Evolutionary conservation across 805 yeast genomes (phyloP), one percentile per base, ranked within the genome.

Genomic region (Candida xyloterini): DNA sequence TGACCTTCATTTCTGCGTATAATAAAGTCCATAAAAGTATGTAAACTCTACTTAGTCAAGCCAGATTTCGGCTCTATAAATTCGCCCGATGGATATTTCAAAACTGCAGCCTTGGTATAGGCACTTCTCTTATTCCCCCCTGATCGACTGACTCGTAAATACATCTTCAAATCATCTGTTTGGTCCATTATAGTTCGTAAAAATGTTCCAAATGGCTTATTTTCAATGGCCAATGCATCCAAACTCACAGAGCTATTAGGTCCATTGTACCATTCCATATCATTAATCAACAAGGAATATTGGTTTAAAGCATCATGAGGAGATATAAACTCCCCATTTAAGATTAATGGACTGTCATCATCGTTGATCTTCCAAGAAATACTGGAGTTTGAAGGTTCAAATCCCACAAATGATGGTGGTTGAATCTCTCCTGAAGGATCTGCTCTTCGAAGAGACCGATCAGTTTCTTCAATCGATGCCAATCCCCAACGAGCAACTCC

Each of bases 401-500:
- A 67, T 0, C 66, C 67, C 1, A 53, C 44, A 31, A 79, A 65
- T 3, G 37, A 39, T 0, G 88, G 88, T 5, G 87, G 84, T 11
- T 63, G 48, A 18, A 72, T 53, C 27, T 53, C 59, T 0, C 78
- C 79, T 31, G 77, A 73, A 0, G 95, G 90, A 51, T 85, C 95
- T 14, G 84, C 84, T 49, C 97, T 68, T 40, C 78, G 59, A 30
- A 90, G 59, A 3, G 85, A 72, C 4, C 70, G 63, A 18, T 74
- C 74, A 0, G 96, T 86, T 55, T 91, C 96, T 1, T 85, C 79
- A 41, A 91, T 78, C 10, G 96, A 80, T 2, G 95, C 97, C 53
- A 84, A 80, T 40, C 93, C 97, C 99, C 99, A 91, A 40, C 95
- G 68, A 0, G 95, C 78, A 1, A 87, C 79, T 0, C 99, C 99